Base-by-base conservation (phyloP, 768 basidiomycete genomes). In the Lactarius evosmus region DNA sequence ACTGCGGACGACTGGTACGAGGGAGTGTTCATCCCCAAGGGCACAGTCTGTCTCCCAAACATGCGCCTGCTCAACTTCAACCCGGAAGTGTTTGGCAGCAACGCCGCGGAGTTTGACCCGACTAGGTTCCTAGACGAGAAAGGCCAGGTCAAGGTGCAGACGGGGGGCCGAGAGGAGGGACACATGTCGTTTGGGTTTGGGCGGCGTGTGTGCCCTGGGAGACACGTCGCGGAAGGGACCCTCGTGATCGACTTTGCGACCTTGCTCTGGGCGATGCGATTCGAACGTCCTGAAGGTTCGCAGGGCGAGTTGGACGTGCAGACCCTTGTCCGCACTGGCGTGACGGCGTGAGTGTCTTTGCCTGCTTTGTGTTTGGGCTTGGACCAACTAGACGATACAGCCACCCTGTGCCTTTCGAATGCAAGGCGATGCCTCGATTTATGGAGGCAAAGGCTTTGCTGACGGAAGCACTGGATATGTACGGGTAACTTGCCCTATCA, bases 171-270 rank as follows among this genome's bases (percentile, higher is more conserved):
- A 36, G 72, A 71, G 22, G 71, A 71, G 63, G 66, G 70, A 2
- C 69, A 74, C 53, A 51, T 60, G 30, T 60, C 69, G 3, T 73
- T 61, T 57, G 72, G 73, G 8, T 75, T 71, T 62, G 70, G 73
- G 32, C 54, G 71, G 61, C 41, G 70, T 64, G 71, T 75, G 12
- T 77, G 76, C 50, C 66, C 70, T 7, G 76, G 76, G 7, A 67
- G 67, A 25, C 62, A 73, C 58, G 56, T 76, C 30, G 75, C 75
- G 0, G 72, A 74, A 49, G 63, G 70, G 17, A 67, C 70, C 11
- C 32, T 76, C 8, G 76, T 73, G 54, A 74, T 76, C 38, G 65
- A 69, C 34, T 69, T 75, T 29, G 75, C 75, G 8, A 63, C 67
- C n/a, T 60, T 73, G 2, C 67, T 77, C 27, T 70, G 66, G 60